Evolutionary conservation across 176 grass and related monocot species (phyloP), one percentile per base, ranked within the genome.

Genomic region (Aegilops bicornis): DNA sequence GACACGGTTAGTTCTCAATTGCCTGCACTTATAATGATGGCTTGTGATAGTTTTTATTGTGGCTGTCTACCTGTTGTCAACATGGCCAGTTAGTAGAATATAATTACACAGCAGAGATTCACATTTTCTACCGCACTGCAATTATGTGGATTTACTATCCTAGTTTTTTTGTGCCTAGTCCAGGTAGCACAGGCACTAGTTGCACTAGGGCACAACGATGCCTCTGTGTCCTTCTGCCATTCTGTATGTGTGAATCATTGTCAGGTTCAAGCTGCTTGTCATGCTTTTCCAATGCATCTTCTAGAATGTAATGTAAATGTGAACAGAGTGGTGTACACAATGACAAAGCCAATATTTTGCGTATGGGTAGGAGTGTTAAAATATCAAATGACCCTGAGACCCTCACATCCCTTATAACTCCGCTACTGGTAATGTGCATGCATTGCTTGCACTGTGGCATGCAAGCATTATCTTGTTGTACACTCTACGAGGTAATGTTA

Each of bases 1-100:
- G 85, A 99, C 69, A 96, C 87, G 79, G 97, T 98, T 86, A 90
- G 91, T 78, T 79, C 43, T 77, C 31, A 54, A 10, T 72, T 58
- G 52, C 35, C 65, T 10, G 14, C 27, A 58, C 7, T 83, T 40
- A 4, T 76, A 83, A 82, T 79, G 33, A 77, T 10, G 35, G 32
- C 42, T 1, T 35, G 48, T 32, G 14, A 39, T 69, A 14, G 35
- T 60, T 50, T 63, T 61, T 62, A 74, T 79, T 83, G 74, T 19
- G 8, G 6, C 5, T 68, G 59, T 80, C 8, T 68, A 61, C 60
- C 25, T 80, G 10, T 50, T 43, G 32, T 33, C 22, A 66, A 60
- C 85, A 73, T 87, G 29, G 33, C 47, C 73, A 68, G 8, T 68
- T 83, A 33, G 33, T 71, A 33, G 15, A 87, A 74, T 42, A 74